phyloP scores from a whole-genome alignment of 106 monocot species.

The Dendrobium nobile region DNA sequence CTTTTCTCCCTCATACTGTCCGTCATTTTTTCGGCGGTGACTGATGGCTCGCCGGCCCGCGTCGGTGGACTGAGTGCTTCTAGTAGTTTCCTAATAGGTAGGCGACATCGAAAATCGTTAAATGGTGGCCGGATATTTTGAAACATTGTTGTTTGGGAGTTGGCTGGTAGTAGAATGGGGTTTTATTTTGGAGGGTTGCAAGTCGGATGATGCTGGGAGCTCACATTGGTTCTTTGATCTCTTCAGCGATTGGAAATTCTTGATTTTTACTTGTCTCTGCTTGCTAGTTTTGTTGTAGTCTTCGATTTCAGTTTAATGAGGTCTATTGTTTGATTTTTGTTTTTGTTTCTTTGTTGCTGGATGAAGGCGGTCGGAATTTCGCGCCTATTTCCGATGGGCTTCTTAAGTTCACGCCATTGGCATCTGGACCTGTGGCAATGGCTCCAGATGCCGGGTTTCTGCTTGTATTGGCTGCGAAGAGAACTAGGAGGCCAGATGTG shows the following conservation, averaged over 20 bases:
- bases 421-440: conserved; percentile 11
- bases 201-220: neutral
- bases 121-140: neutral
- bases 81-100: conserved; percentile 8
- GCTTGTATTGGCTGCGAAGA: conserved; percentile 38
- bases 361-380: conserved; percentile 28
- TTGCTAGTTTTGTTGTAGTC: neutral
- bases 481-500: conserved; percentile 52
- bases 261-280: neutral
- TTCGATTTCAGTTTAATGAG: neutral
- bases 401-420: conserved; percentile 31
- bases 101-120: neutral
- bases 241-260: neutral
- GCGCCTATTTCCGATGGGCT: conserved; percentile 28
- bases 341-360: neutral
- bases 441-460: conserved; percentile 21
- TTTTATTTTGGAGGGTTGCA: too few relatives aligned
- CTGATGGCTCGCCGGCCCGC: neutral
- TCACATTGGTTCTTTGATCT: neutral
- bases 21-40: neutral
- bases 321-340: neutral
- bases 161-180: neutral
- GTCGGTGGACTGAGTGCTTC: neutral
- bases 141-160: neutral
- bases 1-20: neutral